Percentiles rank a stretch among this genome's conserved stretches.
Conservation (phyloP, 2,329 filamentous ascomycete species). For the Alternaria conjuncta region DNA sequence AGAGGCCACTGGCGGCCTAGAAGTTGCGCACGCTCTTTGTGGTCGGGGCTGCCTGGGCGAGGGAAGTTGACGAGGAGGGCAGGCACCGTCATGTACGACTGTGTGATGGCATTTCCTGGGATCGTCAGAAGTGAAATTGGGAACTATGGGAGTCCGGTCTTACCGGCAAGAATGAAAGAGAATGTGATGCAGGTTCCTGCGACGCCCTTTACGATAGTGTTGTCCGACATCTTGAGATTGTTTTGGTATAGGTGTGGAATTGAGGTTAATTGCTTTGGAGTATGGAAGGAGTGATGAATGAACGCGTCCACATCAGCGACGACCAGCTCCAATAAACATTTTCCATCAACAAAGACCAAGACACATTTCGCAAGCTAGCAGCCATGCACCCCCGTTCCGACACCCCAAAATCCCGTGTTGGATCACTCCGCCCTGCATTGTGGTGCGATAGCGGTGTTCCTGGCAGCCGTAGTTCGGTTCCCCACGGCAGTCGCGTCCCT, state of each 20-base stretch:
- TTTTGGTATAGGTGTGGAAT: not conserved
- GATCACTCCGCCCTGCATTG: conserved; percentile 1
- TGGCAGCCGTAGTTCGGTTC: conserved; percentile 18
- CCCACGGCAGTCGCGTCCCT: conserved; percentile 18
- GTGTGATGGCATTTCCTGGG: conserved; percentile 60
- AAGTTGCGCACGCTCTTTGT: conserved; percentile 52
- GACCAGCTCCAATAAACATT: conserved; percentile 6
- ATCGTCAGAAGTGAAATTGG: conserved; percentile 1
- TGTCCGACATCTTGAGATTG: conserved; percentile 38
- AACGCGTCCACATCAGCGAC: not conserved
- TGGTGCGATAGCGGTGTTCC: conserved; percentile 6
- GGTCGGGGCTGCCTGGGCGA: conserved; percentile 48
- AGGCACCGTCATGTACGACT: conserved; percentile 60
- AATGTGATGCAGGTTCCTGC: conserved; percentile 56
- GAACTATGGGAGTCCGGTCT: not conserved
- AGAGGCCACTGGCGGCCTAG: conserved; percentile 59
- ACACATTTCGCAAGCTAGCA: not conserved
- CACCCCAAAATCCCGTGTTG: conserved; percentile 1
- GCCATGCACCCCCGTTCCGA: conserved; percentile 9
- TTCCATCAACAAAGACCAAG: conserved; percentile 8
- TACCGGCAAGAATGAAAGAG: conserved; percentile 59
- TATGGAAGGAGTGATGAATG: not conserved
- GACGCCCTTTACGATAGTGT: conserved; percentile 46
- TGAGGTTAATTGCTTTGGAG: not conserved
- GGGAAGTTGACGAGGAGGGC: conserved; percentile 58